Evolutionary conservation across 441 rosid genomes (phyloP), one percentile per base, ranked within the genome.

Genomic region (Populus hybrid): DNA sequence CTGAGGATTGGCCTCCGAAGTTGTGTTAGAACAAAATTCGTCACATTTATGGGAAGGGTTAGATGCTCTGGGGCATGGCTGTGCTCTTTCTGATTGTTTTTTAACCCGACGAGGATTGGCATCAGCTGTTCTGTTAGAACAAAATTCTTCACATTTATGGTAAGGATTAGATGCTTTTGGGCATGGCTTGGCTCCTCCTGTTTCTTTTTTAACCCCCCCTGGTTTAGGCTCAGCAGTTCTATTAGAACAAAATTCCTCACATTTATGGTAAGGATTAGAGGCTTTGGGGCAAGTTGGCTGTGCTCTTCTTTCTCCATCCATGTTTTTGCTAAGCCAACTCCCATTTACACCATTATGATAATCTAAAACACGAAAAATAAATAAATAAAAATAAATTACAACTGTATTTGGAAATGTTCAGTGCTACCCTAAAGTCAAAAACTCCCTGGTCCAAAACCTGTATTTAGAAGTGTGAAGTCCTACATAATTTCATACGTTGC

Each of bases 11-110:
- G 87, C 72, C 76, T 83, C 83, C 70, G 86, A 75, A 59, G 84
- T 79, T 84, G 74, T 87, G 82, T 86, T 86, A 78, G 82, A 75
- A 86, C 98, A 95, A 81, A 76, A 76, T 26, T 88, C 87, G 81
- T 85, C 87, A 80, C 97, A 92, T 76, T 89, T 90, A 82, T 92
- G 98, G 84, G 83, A 92, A 24, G 93, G 97, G 79, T 94, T 94
- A 40, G 88, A 20, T 70, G 87, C 91, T 59, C 91, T 90, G 40
- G 83, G 76, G 34, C 97, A 94, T 67, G 77, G 75, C 77, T 79
- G 76, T 34, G 86, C 88, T 77, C 84, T 86, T 80, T 89, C 83
- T 72, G 66, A 21, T 73, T 76, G 84, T 72, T 83, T 78, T 64
- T 85, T 83, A 75, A 81, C 86, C 34, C 78, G 70, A 34, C 12